Conservation (phyloP, 768 basidiomycete species). For the Ephemerocybe angulata region DNA sequence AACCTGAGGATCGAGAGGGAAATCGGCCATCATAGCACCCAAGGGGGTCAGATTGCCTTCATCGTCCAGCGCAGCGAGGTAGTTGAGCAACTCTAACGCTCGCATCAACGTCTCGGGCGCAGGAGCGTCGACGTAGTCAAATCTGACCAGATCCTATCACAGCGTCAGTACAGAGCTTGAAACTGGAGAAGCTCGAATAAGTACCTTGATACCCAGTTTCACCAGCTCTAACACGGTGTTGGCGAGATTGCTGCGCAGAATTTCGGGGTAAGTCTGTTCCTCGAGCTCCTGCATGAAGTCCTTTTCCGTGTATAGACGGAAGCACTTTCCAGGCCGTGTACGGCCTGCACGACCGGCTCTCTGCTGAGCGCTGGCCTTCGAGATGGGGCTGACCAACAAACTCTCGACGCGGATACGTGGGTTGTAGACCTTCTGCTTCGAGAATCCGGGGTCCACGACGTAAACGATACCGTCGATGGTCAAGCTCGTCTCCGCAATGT, state of each 20-base stretch:
- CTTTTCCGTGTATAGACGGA: conserved; percentile 93
- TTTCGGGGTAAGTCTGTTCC: conserved; percentile 97
- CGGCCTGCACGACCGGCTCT: conserved; percentile 94
- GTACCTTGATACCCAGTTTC: conserved; percentile 86
- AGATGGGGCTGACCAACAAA: conserved; percentile 89
- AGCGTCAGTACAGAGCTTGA: background rate
- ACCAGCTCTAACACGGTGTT: conserved; percentile 92
- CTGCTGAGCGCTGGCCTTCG: conserved; percentile 95
- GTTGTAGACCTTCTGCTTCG: conserved; percentile 98
- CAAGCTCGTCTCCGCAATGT: conserved; percentile 95
- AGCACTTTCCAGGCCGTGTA: conserved; percentile 95
- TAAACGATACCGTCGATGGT: conserved; percentile 99
- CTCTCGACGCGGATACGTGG: conserved; percentile 95
- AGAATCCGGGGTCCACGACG: conserved; percentile 96
- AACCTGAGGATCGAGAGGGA: conserved; percentile 97
- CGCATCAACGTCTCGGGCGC: conserved; percentile 97
- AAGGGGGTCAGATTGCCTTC: conserved; percentile 87
- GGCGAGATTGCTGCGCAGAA: conserved; percentile 87
- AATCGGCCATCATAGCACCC: conserved; percentile 93
- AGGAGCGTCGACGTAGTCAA: conserved; percentile 90
- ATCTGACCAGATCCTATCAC: conserved; percentile 71
- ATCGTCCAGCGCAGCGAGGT: conserved; percentile 88
- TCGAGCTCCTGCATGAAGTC: conserved; percentile 95
- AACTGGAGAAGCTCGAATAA: conserved; percentile 7
- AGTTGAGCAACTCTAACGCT: conserved; percentile 91